phyloP scores from a whole-genome alignment of 1,139 yeast genomes.

The Barnettozyma hawaiiensis region DNA sequence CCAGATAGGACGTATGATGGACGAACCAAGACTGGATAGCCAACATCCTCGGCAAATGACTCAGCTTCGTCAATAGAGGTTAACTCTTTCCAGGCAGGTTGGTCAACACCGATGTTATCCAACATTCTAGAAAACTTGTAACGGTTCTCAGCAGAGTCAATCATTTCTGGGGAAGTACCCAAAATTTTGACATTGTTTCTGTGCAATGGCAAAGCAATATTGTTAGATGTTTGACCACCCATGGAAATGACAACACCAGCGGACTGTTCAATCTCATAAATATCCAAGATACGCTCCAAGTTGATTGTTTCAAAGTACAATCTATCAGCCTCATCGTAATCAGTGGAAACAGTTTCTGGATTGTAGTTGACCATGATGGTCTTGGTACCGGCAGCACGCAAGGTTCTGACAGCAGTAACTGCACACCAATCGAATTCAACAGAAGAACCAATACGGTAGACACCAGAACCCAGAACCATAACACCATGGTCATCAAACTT shows the following conservation, averaged over 20 bases:
- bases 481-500: constrained; percentile 80
- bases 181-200: constrained; percentile 93
- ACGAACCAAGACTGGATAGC: constrained; percentile 94
- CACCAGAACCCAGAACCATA: constrained; percentile 91
- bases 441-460: constrained; percentile 89
- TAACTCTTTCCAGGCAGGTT: constrained; percentile 98
- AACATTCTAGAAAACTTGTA: constrained; percentile 97
- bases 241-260: constrained; percentile 92
- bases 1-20: constrained; percentile 97
- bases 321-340: constrained; percentile 97
- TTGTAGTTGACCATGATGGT: constrained; percentile 97
- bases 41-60: constrained; percentile 82
- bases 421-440: constrained; percentile 98
- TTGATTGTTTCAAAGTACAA: constrained; percentile 94
- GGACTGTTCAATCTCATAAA: constrained; percentile 87
- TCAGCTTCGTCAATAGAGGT: constrained; percentile 93
- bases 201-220: constrained; percentile 89
- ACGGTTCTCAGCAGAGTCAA: constrained; percentile 96
- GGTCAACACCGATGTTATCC: constrained; percentile 95
- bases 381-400: constrained; percentile 80
- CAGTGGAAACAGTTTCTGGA: constrained; percentile 98
- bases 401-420: constrained; percentile 89
- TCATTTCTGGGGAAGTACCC: constrained; percentile 98
- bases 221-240: constrained; percentile 99
- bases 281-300: constrained; percentile 91